Evolutionary conservation across 2,329 filamentous ascomycete species (phyloP), one percentile per base, ranked within the genome.

Genomic region (Remersonia thermophila): DNA sequence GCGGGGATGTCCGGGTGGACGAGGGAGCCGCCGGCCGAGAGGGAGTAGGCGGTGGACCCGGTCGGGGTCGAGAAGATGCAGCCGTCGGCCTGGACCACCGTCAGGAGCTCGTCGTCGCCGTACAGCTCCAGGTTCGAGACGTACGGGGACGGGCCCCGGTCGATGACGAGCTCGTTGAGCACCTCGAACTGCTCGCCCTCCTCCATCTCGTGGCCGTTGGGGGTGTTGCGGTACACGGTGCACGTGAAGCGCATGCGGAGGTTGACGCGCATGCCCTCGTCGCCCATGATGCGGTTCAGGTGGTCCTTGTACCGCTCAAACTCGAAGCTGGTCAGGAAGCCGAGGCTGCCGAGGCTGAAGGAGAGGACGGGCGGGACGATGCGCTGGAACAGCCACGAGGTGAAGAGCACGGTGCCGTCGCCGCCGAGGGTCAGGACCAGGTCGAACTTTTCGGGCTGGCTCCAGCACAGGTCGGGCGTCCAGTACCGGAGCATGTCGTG

Each of bases 221-320:
- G 59, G 20, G 71, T 75, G 47, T 80, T 71, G 30, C 89, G 81
- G 64, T 89, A 95, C 7, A 98, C 87, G 0, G 91, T 96, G 63
- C 89, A 96, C 12, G 91, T 98, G 59, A 98, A 98, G 43, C 91
- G 83, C 91, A 98, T 98, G 47, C 91, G 85, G 48, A 98, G 68
- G 54, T 94, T 96, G 42, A 96, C 89, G 36, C 89, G 81, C 89
- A 98, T 96, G 38, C 91, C 91, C 2, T 82, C 76, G 39, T 93
- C 84, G 42, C 86, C 86, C 86, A 98, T 93, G 48, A 96, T 74
- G 36, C 77, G 79, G 59, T 84, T 80, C 25, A 98, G 71, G 52
- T 93, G 83, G 40, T 82, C 69, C 59, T 85, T 86, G 66, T 94
- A 95, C 49, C 80, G 73, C 43, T 84, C 76, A 54, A 91, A 98